Base-by-base conservation (phyloP, 768 basidiomycete species). In the Panellus pusillus region DNA sequence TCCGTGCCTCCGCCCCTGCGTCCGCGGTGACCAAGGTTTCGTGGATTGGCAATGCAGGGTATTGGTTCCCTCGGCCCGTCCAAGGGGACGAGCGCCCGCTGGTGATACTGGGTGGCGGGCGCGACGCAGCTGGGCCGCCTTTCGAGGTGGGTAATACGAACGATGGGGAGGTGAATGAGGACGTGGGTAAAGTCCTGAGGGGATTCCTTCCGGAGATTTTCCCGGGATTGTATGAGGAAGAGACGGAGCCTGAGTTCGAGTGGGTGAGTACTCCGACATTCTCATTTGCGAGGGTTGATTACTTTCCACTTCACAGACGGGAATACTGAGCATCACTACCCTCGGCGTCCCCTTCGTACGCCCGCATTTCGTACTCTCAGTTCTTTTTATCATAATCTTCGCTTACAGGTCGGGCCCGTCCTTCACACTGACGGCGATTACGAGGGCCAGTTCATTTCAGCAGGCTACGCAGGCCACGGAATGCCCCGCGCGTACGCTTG, bases 321-420 rank as follows among this genome's bases (percentile, higher is more conserved):
- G 92, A 0, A 89, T 93, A 46, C 91, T 91, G 89, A 91, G 84
- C 0, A 89, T 74, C 60, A 88, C 90, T 0, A 69, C 70, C 49
- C 72, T 24, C 0, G 73, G 73, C 0, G 84, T 86, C 63, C 89
- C 91, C 0, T 83, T 89, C 47, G 89, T 91, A 62, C 50, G 85
- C 72, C 2, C 24, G 24, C 24, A 24, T 24, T 24, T 2, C 24
- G 6, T 24, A 24, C 24, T 24, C 24, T 24, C 24, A 24, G 24
- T 24, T 24, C 24, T 24, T 24, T n/a, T n/a, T n/a, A n/a, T n/a
- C n/a, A n/a, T n/a, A n/a, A n/a, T n/a, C n/a, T n/a, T n/a, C n/a
- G n/a, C n/a, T n/a, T n/a, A n/a, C 29, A 84, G 81, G 79, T 84
- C 20, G 81, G 82, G 15, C 79, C 75, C 0, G 73, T 83, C 3